Base-by-base conservation (phyloP, 768 basidiomycete genomes). In the Kwoniella botswanensis region DNA sequence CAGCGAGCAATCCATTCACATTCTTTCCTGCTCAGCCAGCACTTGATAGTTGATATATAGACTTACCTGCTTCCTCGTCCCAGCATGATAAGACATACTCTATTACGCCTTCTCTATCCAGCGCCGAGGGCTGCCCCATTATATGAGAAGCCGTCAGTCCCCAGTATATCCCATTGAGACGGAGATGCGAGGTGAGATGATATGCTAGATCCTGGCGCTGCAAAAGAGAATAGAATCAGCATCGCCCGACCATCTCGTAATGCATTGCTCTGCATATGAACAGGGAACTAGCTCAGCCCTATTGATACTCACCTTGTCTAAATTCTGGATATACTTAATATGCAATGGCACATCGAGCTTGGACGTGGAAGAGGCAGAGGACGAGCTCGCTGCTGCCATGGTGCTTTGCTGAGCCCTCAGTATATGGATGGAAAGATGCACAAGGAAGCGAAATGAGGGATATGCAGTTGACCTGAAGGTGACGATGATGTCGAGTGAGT, bases 161-260 rank as follows among this genome's bases (percentile, higher is more conserved):
- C 97, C 97, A 99, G 83, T 97, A 99, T 9, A 98, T 86, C 2
- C 94, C 96, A 82, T 98, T 98, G 84, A 99, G 86, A 7, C 96
- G 92, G 7, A 98, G 88, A 83, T 99, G 97, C 13, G 94, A 87
- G 0, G 95, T 95, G 21, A 96, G 86, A 82, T 96, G 93, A 84
- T 96, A 96, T 1, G 88, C 86, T 18, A 97, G 87, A 74, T 94
- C 93, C 68, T 91, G 90, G 84, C 86, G 90, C 92, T 84, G 68
- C 4, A 15, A 57, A 72, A n/a, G n/a, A n/a, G n/a, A n/a, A n/a
- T n/a, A n/a, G n/a, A n/a, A n/a, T n/a, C n/a, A n/a, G n/a, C n/a
- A n/a, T n/a, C n/a, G n/a, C n/a, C n/a, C n/a, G n/a, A n/a, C n/a
- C n/a, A n/a, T n/a, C n/a, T n/a, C n/a, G n/a, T n/a, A n/a, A n/a